Conservation (phyloP, 2,329 filamentous ascomycete genomes). For the Epichloe festucae region DNA sequence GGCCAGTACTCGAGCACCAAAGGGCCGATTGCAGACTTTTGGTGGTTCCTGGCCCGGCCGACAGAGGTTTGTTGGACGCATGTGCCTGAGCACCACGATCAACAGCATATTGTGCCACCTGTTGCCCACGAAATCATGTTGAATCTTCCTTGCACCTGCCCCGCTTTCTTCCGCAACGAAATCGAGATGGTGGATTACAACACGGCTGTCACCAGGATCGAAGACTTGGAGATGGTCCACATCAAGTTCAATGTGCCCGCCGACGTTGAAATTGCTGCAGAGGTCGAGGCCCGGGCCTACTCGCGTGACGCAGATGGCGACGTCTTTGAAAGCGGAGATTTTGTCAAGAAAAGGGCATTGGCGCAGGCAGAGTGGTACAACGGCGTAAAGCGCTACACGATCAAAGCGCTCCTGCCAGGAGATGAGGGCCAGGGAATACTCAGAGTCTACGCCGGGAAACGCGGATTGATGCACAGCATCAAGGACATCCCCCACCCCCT, state of each 20-base stretch:
- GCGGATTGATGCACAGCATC: conserved; percentile 93
- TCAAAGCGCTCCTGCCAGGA: conserved; percentile 83
- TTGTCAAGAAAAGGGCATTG: conserved; percentile 72
- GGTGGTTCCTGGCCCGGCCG: conserved; percentile 89
- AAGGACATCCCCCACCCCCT: conserved; percentile 90
- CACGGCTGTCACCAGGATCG: conserved; percentile 71
- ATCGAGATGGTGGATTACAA: conserved; percentile 81
- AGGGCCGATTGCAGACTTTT: conserved; percentile 61
- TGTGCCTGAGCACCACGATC: conserved; percentile 71
- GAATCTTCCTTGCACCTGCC: conserved; percentile 73
- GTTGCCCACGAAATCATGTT: conserved; percentile 76
- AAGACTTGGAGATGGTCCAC: conserved; percentile 88
- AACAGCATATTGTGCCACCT: conserved; percentile 87
- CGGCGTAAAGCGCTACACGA: conserved; percentile 78
- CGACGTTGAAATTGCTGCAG: conserved; percentile 83
- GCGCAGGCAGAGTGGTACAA: conserved; percentile 85
- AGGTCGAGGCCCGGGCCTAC: conserved; percentile 76
- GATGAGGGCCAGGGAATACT: conserved; percentile 82
- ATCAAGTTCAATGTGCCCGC: conserved; percentile 75
- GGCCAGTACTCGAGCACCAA: conserved; percentile 61
- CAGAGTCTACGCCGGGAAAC: conserved; percentile 86
- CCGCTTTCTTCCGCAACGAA: conserved; percentile 73
- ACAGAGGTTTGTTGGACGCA: conserved; percentile 92
- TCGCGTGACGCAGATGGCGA: conserved; percentile 79
- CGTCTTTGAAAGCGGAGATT: conserved; percentile 81